phyloP scores from a whole-genome alignment of 176 grass and related monocot genomes.

The Calamus simplicifolius region DNA sequence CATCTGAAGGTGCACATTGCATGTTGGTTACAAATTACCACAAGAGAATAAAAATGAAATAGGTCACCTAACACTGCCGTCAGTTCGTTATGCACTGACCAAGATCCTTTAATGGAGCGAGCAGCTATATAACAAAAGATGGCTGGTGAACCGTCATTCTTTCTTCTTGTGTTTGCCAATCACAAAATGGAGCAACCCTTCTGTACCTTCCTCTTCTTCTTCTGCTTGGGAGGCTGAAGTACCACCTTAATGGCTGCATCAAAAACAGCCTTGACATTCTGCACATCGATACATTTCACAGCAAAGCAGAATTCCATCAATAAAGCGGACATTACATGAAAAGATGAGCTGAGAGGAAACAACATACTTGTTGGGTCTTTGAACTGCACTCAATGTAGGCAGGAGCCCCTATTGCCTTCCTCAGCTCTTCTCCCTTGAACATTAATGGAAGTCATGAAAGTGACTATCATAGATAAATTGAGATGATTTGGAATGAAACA shows the following conservation, averaged over 20 bases:
- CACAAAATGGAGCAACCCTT: conserved; percentile 67
- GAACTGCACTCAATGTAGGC: conserved; percentile 70
- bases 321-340: conserved; percentile 12
- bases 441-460: conserved; percentile 4
- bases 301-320: not conserved
- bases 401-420: conserved; percentile 55
- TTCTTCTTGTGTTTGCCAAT: not conserved
- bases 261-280: conserved; percentile 77
- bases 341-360: not conserved
- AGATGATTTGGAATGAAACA: not conserved
- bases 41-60: too few species aligned
- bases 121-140: too few species aligned
- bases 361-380: conserved; percentile 66
- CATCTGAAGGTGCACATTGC: too few species aligned
- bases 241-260: conserved; percentile 81
- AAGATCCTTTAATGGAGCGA: too few species aligned
- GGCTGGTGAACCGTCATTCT: too few species aligned
- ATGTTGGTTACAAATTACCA: too few species aligned
- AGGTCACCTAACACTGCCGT: too few species aligned
- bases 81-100: too few species aligned
- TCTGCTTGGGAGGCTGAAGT: conserved; percentile 70
- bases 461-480: not conserved
- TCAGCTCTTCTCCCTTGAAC: conserved; percentile 62
- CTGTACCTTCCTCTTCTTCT: conserved; percentile 50
- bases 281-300: conserved; percentile 12